Evolutionary conservation across 176 grass and related monocot species (phyloP).

Genomic region (Zoysia pacifica): DNA sequence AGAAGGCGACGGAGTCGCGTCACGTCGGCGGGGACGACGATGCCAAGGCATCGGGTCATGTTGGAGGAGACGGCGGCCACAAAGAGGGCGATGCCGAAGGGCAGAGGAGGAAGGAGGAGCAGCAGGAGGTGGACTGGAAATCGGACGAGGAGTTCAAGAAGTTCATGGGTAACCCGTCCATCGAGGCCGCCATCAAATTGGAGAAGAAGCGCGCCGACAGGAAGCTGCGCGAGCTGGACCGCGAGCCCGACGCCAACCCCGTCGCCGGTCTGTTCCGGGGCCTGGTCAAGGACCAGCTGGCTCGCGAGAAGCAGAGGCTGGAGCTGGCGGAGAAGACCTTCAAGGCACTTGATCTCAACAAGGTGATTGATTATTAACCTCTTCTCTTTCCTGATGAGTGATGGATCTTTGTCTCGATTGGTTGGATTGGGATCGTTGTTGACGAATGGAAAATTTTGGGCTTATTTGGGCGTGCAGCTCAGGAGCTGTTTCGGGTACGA

Average conservation of each 20-base stretch:
- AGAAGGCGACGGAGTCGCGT: neutral
- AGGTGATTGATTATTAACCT: constrained; percentile 30
- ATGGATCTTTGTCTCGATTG: neutral
- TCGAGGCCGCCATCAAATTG: constrained; percentile 88
- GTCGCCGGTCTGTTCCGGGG: constrained; percentile 56
- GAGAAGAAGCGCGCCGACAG: constrained; percentile 93
- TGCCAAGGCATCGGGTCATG: neutral
- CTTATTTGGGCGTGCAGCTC: constrained; percentile 43
- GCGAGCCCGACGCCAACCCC: constrained; percentile 75
- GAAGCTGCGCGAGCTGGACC: constrained; percentile 80
- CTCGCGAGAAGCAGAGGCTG: constrained; percentile 76
- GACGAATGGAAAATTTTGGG: neutral
- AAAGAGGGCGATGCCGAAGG: neutral
- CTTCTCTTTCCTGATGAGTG: neutral
- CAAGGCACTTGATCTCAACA: constrained; percentile 90
- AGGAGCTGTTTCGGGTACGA: constrained; percentile 94
- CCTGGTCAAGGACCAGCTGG: constrained; percentile 57
- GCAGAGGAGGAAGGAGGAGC: constrained; percentile 49
- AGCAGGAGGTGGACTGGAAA: constrained; percentile 98
- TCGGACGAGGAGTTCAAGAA: constrained; percentile 97
- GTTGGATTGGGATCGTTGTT: neutral
- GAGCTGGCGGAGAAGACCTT: constrained; percentile 83
- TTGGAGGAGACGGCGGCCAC: constrained; percentile 14
- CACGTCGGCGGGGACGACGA: neutral
- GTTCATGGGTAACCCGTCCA: constrained; percentile 98